Percentiles rank a stretch among this genome's conserved stretches.
Evolutionary conservation across 2,329 filamentous ascomycete species (phyloP).

Genomic region (Cryphonectria japonica): DNA sequence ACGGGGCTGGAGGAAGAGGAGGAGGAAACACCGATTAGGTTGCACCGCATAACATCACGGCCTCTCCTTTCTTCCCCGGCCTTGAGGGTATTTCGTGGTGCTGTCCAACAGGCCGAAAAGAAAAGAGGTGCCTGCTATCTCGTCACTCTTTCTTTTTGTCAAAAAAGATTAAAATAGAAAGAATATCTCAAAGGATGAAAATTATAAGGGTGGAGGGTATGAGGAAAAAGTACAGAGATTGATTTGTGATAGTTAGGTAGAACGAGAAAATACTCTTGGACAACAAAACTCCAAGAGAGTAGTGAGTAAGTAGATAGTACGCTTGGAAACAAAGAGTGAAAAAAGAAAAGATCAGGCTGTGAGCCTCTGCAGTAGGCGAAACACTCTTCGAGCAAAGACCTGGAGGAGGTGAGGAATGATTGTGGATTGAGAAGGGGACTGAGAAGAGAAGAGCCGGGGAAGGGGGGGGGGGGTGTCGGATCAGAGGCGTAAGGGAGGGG

Average conservation of each 20-base stretch:
- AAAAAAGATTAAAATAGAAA: neutral
- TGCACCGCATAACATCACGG: slow-evolving; percentile 8
- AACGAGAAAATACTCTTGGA: too few species aligned
- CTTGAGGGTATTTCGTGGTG: neutral
- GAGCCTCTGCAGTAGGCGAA: neutral
- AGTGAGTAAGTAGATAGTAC: neutral
- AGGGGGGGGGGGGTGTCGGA: neutral
- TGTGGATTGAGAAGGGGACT: neutral
- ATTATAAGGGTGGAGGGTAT: neutral
- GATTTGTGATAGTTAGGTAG: neutral
- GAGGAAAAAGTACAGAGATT: neutral
- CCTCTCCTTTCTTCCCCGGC: neutral
- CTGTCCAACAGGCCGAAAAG: neutral
- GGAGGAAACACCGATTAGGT: neutral
- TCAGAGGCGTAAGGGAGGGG: too few species aligned
- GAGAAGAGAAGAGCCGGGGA: neutral
- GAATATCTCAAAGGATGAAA: neutral
- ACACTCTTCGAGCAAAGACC: neutral
- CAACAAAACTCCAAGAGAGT: neutral
- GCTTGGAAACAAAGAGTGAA: neutral
- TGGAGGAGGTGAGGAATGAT: neutral
- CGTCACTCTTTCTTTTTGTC: neutral
- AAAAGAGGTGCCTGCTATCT: neutral
- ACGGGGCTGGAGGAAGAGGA: neutral
- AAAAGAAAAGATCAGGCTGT: neutral